Evolutionary conservation across 2,329 filamentous ascomycete species (phyloP), one percentile per base, ranked within the genome.

Genomic region (Fusarium irregulare): DNA sequence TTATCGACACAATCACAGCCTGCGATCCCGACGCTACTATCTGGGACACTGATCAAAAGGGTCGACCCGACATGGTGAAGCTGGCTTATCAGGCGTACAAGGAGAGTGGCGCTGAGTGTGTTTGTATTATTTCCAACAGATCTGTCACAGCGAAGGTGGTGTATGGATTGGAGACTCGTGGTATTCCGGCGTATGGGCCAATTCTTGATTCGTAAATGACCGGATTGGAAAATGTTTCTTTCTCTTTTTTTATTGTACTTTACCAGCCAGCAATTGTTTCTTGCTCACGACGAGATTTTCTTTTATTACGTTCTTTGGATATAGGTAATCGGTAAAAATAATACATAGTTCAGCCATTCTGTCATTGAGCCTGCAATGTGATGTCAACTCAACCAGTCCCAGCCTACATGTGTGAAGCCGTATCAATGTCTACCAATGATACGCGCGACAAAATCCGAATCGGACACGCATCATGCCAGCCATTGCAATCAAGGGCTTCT

Each of bases 81-180:
- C 63, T 78, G 48, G 75, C 77, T 0, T 81, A 80, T 74, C 82
- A 91, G 73, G 76, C 88, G 6, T 80, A 81, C 7, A 79, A 87
- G 34, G 82, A 86, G 41, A 87, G 84, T 68, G 79, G 81, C 11
- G 77, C 88, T 0, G 90, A 92, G 80, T 90, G 89, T 8, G 88
- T 92, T 21, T 88, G 91, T 73, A 84, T 92, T 61, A 88, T 93
- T 71, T 88, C 87, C 56, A 92, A 92, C 75, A 85, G 87, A 54
- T 81, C 75, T 46, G 82, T 91, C 14, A 92, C 89, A 16, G 82
- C 82, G 63, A 85, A 85, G 78, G 82, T 92, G 8, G 89, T 92
- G 0, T 89, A 87, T 76, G 87, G 84, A 10, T 77, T 93, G 58
- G 89, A 92, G 79, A 82, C 80, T 49, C 82, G 87, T 54, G 88